These are phyloP conservation scores for Beverwykella pulmonaria DNA, from an alignment of 495 filamentous ascomycete species.

Conservation along the genomic window DNA sequence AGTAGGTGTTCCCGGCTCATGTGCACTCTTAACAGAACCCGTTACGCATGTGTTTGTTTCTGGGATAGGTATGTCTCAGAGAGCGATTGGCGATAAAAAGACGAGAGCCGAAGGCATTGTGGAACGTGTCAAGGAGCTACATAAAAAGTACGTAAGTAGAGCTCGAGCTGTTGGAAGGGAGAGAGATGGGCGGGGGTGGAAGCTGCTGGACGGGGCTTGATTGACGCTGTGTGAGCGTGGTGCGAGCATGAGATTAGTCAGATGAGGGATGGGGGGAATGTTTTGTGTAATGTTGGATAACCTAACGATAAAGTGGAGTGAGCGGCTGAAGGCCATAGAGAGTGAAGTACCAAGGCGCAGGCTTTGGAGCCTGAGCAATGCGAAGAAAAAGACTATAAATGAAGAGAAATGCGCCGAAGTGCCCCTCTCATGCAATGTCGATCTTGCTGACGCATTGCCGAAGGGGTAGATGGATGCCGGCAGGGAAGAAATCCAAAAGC, in stretches of 20 bases:
- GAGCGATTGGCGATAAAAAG: neutral
- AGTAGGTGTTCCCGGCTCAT: neutral
- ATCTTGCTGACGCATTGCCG: conserved; percentile 20
- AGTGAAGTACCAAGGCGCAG: neutral
- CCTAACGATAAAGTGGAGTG: neutral
- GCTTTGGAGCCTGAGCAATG: neutral
- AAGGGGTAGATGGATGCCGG: neutral
- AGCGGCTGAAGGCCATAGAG: neutral
- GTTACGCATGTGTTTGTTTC: neutral
- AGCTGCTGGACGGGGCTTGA: neutral
- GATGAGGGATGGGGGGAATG: neutral
- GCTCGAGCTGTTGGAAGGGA: neutral
- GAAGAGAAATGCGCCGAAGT: neutral
- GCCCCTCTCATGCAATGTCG: neutral
- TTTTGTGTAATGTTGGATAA: conserved; percentile 16
- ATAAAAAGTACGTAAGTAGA: neutral
- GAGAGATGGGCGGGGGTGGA: neutral
- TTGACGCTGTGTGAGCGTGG: conserved; percentile 19
- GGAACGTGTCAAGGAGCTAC: conserved; percentile 18
- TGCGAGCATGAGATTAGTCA: conserved; percentile 12
- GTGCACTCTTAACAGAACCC: neutral
- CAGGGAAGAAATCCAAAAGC: neutral
- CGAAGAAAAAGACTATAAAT: neutral
- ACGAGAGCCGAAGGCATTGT: neutral
- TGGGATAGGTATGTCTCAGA: conserved; percentile 8